Percentiles rank a stretch among this genome's conserved stretches.
These are phyloP conservation scores for Leishmania arabica DNA, from an alignment of 208 protist genomes.

Conservation along the genomic window DNA sequence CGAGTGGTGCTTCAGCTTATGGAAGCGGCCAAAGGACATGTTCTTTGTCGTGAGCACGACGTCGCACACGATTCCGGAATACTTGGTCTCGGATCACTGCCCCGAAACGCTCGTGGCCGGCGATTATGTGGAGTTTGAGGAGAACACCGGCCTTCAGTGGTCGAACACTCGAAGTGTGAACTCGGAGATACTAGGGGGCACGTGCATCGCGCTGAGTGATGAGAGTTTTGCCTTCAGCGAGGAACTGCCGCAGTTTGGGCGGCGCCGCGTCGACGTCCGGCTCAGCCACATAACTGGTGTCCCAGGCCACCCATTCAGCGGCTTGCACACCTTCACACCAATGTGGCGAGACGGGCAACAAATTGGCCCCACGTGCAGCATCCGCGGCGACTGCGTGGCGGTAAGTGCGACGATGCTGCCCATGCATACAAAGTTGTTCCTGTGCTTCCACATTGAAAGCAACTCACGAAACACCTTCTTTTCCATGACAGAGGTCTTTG, in stretches of 20 bases:
- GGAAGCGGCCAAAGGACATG: conserved; percentile 74
- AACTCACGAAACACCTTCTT: conserved; percentile 31
- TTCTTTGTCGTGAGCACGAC: conserved; percentile 50
- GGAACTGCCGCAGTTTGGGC: conserved; percentile 43
- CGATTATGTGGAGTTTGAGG: conserved; percentile 77
- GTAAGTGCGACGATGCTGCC: conserved; percentile 74
- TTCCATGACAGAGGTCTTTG: conserved; percentile 59
- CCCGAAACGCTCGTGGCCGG: conserved; percentile 55
- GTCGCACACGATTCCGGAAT: conserved; percentile 42
- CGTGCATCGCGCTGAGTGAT: conserved; percentile 52
- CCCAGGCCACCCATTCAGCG: conserved; percentile 74
- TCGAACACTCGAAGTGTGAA: conserved; percentile 72
- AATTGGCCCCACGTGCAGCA: conserved; percentile 27
- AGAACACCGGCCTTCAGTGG: conserved; percentile 74
- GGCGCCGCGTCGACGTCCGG: conserved; percentile 61
- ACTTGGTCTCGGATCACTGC: conserved; percentile 60
- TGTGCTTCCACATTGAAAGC: conserved; percentile 50
- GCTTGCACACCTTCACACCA: conserved; percentile 68
- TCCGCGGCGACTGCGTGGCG: conserved; percentile 56
- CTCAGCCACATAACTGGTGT: conserved; percentile 75
- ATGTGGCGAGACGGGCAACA: conserved; percentile 67
- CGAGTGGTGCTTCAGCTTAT: conserved; percentile 76
- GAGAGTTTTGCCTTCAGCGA: conserved; percentile 69
- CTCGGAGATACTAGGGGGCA: conserved; percentile 45
- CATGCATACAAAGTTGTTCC: conserved; percentile 52